Base-by-base conservation (phyloP, 345 rosid genomes). In the Aquilaria sinensis region DNA sequence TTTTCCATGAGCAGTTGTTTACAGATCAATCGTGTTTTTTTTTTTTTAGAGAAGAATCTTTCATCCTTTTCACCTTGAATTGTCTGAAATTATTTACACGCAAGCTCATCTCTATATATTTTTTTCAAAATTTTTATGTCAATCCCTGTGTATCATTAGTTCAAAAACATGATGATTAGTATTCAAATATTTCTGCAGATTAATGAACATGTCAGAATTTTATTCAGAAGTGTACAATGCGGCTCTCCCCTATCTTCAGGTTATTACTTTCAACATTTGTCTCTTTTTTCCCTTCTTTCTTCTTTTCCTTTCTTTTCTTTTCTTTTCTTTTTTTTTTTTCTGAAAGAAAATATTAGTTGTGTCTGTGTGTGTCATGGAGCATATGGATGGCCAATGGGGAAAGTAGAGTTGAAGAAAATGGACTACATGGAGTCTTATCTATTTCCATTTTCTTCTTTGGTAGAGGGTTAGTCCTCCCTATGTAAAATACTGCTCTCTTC, bases 221-320 rank as follows among this genome's bases (percentile, higher is more conserved):
- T 73, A 85, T 62, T 69, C 63, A 45, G 71, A 84, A 74, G 83
- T 80, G 55, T 76, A 72, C 65, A 55, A 84, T 70, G 70, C n/a
- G 14, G 69, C 85, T 66, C 63, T 74, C 41, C 88, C 91, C 45
- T 74, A 72, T 62, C 81, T 88, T 56, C 90, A 88, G 92, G 92
- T 87, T 52, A 67, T 81, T 72, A 56, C 55, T 50, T 61, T 4
- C 37, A 55, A 3, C 3, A 9, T 55, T 5, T 55, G 12, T 16
- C 14, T 37, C 31, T 23, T 54, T 16, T 54, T 3, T 5, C 16
- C 34, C 32, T 12, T 5, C 57, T 54, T 11, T 12, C 32, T 56
- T 54, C 15, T 16, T 31, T 16, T 37, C 8, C 6, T 57, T 57
- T 57, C 41, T 31, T 16, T 23, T 23, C 23, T 23, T 23, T 23